phyloP scores from a whole-genome alignment of 345 rosid genomes.

The Melaleuca alternifolia region DNA sequence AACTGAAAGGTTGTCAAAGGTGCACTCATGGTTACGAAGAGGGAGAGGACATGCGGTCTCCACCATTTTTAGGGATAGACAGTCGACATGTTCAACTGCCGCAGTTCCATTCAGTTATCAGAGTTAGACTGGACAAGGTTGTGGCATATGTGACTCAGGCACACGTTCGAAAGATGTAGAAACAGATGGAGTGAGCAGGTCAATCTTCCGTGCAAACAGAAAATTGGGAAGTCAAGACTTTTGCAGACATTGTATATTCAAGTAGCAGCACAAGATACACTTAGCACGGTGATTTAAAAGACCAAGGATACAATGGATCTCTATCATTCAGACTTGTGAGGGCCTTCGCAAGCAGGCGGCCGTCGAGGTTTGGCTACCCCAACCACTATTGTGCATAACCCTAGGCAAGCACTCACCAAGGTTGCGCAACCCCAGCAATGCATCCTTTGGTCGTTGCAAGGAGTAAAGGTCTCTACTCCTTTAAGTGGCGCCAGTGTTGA shows the following conservation, averaged over 20 bases:
- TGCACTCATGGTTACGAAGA: no score
- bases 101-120: neutral
- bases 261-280: neutral
- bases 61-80: no score
- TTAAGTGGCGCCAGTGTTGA: neutral
- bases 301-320: neutral
- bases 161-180: no score
- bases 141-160: neutral
- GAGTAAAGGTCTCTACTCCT: neutral
- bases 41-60: no score
- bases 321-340: neutral
- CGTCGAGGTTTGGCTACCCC: neutral
- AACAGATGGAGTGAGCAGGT: no score
- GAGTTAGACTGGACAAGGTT: neutral
- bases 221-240: neutral
- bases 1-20: no score
- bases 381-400: accelerated
- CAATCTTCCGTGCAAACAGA: no score
- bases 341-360: accelerated
- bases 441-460: neutral
- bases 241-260: neutral
- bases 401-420: neutral
- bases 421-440: no score
- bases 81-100: no score
- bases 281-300: neutral